Evolutionary conservation across 306 rosid genomes (phyloP).

Genomic region (Psophocarpus tetragonolobus): DNA sequence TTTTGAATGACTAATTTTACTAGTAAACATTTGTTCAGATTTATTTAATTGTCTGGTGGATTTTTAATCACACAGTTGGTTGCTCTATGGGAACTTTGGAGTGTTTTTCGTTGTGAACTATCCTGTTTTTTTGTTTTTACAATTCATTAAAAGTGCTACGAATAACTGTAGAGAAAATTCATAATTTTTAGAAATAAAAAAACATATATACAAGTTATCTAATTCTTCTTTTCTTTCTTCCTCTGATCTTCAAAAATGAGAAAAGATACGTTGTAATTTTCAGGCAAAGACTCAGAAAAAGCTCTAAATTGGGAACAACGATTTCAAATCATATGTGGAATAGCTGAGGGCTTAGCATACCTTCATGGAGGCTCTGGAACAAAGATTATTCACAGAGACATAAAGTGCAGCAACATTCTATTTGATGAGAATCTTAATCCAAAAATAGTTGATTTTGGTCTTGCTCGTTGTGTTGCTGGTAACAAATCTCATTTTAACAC

Average conservation of each 20-base stretch:
- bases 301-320: slow-evolving; percentile 59
- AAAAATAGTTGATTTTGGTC: slow-evolving; percentile 74
- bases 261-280: slow-evolving; percentile 8
- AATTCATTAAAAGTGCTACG: not conserved
- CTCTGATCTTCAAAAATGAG: not conserved
- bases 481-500: slow-evolving; percentile 58
- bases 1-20: not conserved
- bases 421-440: slow-evolving; percentile 60
- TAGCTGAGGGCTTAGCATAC: slow-evolving; percentile 70
- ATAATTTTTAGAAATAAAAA: not conserved
- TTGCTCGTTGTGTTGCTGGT: slow-evolving; percentile 43
- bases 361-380: slow-evolving; percentile 66
- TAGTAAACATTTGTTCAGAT: not conserved
- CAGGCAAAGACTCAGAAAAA: slow-evolving; percentile 39
- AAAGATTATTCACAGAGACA: slow-evolving; percentile 74
- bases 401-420: slow-evolving; percentile 63
- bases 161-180: not conserved
- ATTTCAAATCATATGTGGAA: slow-evolving; percentile 58
- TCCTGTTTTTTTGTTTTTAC: not conserved
- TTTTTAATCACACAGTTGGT: not conserved
- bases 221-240: not conserved
- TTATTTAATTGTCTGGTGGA: not conserved
- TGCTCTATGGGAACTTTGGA: not conserved
- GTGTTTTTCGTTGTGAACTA: not conserved
- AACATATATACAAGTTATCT: not conserved